phyloP scores from a whole-genome alignment of 331 rosid species.

The Acacia pycnantha region DNA sequence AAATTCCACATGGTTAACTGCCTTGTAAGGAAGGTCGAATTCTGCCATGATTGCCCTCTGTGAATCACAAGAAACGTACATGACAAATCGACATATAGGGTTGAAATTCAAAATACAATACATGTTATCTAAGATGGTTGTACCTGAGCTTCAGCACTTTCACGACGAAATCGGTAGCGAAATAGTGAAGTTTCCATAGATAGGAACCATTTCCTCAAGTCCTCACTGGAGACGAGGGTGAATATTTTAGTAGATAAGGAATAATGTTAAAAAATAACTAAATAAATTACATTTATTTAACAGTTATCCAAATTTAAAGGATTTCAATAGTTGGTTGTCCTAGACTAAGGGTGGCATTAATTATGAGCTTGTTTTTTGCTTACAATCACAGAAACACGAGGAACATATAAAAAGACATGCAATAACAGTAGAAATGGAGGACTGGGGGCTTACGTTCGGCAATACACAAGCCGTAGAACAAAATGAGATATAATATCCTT shows the following conservation, averaged over 20 bases:
- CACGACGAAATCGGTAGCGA: conserved; percentile 59
- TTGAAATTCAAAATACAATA: conserved; percentile 19
- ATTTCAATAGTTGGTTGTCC: background rate
- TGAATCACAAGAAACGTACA: conserved; percentile 32
- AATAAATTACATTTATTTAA: conserved; percentile 3
- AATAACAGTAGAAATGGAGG: conserved; percentile 3
- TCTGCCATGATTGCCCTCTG: conserved; percentile 74
- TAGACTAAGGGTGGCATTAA: background rate
- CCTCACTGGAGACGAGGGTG: conserved; percentile 55
- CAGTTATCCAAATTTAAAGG: background rate
- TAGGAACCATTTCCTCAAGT: conserved; percentile 94
- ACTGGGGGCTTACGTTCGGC: conserved; percentile 67
- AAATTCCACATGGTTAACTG: conserved; percentile 58
- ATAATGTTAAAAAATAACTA: background rate
- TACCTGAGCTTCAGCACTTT: conserved; percentile 73
- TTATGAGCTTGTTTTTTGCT: background rate
- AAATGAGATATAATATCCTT: conserved; percentile 97
- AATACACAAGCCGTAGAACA: conserved; percentile 89
- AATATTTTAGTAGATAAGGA: conserved; percentile 12
- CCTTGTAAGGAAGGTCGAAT: conserved; percentile 69
- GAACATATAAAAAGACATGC: background rate
- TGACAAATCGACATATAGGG: conserved; percentile 14
- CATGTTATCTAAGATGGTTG: conserved; percentile 4
- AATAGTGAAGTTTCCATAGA: conserved; percentile 81
- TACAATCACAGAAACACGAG: conserved; percentile 14